Evolutionary conservation across 495 filamentous ascomycete species (phyloP), one percentile per base, ranked within the genome.

Genomic region (Venustampulla echinocandica): DNA sequence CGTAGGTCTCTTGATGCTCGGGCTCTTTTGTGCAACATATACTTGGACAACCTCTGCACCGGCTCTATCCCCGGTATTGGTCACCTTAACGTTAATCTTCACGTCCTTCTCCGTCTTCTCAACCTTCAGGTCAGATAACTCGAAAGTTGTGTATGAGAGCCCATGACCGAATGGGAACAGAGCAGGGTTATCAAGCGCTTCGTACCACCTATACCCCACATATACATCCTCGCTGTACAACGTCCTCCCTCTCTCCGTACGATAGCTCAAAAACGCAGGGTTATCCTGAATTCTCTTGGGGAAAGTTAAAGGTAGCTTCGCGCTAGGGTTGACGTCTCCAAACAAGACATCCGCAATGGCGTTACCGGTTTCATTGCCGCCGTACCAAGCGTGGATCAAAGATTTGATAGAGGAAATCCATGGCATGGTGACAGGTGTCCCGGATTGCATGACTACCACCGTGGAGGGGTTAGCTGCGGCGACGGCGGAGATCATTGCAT

Each of bases 41-140:
- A 89, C 61, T 70, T 95, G 85, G 10, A 90, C 77, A 9, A 81
- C 79, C 62, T 95, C 87, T 0, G 81, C 76, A 4, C 87, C 86
- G 3, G 73, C 70, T 0, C 73, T 52, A 0, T 57, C 60, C 4
- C 85, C 83, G 0, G 77, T 80, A 58, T 93, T 93, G 23, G 68
- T 81, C 33, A 94, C 70, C 0, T 66, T 73, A 23, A 90, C 70
- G 1, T 70, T 65, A 13, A 82, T 65, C 39, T 76, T 80, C 50
- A 87, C 62, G 0, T 65, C 67, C 9, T 73, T 70, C 0, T 71
- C 72, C n/a, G 67, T 48, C n/a, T 46, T 59, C 0, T 42, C 42
- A 28, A 80, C 56, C 0, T 53, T 33, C 1, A 85, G 72, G 15
- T 78, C 64, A 3, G 77, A 77, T 58, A 84, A 84, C 20, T 69